Evolutionary conservation across 306 rosid species (phyloP).

Genomic region (Alnus glutinosa): DNA sequence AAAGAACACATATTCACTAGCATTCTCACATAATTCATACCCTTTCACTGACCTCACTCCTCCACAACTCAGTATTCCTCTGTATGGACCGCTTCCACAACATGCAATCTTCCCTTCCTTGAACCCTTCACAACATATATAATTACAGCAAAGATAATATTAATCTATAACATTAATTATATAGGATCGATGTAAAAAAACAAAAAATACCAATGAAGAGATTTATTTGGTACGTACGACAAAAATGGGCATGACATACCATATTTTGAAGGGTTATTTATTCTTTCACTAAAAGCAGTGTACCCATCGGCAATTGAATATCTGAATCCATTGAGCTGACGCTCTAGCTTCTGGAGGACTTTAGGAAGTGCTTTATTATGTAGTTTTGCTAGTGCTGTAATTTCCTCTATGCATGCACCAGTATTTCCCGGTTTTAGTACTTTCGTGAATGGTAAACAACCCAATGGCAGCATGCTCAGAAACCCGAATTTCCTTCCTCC

Average conservation of each 20-base stretch:
- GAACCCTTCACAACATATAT: slow-evolving; percentile 27
- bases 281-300: slow-evolving; percentile 11
- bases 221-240: not conserved
- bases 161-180: not conserved
- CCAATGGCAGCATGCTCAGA: slow-evolving; percentile 23
- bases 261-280: slow-evolving; percentile 31
- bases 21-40: slow-evolving; percentile 32
- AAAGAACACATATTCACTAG: slow-evolving; percentile 34
- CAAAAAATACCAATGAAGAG: not conserved
- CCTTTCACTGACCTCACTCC: slow-evolving; percentile 30
- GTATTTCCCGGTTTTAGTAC: slow-evolving; percentile 1
- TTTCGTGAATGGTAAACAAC: slow-evolving; percentile 22
- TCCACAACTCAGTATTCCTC: slow-evolving; percentile 35
- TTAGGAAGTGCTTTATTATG: slow-evolving; percentile 26
- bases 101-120: slow-evolving; percentile 38
- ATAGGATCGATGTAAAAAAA: not conserved
- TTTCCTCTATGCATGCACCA: slow-evolving; percentile 23
- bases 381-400: slow-evolving; percentile 18
- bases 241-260: slow-evolving; percentile 7
- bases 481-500: slow-evolving; percentile 57
- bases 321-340: slow-evolving; percentile 31
- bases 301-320: slow-evolving; percentile 29
- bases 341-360: slow-evolving; percentile 23
- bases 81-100: slow-evolving; percentile 37
- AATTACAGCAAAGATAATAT: not conserved